phyloP scores from a whole-genome alignment of 768 basidiomycete genomes.

The Termitomyces sp. region DNA sequence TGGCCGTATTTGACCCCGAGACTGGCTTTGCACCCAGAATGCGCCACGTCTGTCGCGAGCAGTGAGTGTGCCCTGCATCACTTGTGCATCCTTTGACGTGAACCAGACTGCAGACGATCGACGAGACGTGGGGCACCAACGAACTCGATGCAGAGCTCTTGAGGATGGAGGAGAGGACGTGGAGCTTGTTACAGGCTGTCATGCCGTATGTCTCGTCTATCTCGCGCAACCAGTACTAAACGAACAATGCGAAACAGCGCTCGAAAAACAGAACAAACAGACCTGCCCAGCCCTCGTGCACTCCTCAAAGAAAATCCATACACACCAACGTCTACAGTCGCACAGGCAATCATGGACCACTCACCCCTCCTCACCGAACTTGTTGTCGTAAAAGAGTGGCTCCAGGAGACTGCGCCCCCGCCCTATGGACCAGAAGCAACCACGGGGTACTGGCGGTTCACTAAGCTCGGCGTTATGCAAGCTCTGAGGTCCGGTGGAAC shows the following conservation, averaged over 20 bases:
- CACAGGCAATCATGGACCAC: conserved; percentile 64
- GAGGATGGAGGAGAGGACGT: conserved; percentile 75
- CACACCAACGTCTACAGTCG: conserved; percentile 71
- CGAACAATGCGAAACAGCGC: conserved; percentile 32
- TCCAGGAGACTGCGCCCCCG: conserved; percentile 67
- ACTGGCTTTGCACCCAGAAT: conserved; percentile 4
- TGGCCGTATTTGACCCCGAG: background rate
- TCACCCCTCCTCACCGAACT: conserved; percentile 72
- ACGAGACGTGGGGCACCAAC: conserved; percentile 30
- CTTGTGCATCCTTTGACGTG: background rate
- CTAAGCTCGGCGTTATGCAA: conserved; percentile 71
- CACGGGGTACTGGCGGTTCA: conserved; percentile 82
- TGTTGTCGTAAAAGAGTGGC: conserved; percentile 82
- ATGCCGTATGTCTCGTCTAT: conserved; percentile 53
- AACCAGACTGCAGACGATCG: conserved; percentile 7
- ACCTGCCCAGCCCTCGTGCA: conserved; percentile 43
- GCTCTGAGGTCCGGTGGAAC: conserved; percentile 43
- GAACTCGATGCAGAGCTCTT: conserved; percentile 57
- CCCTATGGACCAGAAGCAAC: conserved; percentile 64
- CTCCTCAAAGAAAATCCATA: conserved; percentile 74
- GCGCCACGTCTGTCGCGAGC: background rate
- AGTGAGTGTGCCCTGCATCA: background rate
- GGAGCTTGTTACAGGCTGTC: conserved; percentile 74
- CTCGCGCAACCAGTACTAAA: background rate
- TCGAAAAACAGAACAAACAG: conserved; percentile 56